These are phyloP conservation scores for Acacia concinna DNA, from an alignment of 331 rosid genomes.

Conservation along the genomic window DNA sequence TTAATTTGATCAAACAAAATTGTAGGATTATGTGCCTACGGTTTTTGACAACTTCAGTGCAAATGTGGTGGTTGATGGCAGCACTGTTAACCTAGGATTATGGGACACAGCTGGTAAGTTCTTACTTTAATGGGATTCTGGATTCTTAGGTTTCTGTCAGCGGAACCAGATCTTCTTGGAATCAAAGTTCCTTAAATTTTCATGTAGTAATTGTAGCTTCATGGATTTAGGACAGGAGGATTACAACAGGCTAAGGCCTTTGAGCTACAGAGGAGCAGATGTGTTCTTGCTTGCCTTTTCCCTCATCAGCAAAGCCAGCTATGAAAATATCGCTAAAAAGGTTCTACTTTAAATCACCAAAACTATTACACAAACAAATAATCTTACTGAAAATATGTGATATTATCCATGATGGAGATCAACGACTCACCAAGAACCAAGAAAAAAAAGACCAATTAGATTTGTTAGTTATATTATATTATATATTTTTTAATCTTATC, in stretches of 20 bases:
- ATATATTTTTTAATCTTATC: too few species aligned
- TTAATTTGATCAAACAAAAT: constrained; percentile 13
- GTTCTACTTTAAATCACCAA: constrained; percentile 33
- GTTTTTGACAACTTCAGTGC: constrained; percentile 95
- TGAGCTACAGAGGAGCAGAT: constrained; percentile 96
- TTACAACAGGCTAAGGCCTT: constrained; percentile 92
- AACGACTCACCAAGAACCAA: too few species aligned
- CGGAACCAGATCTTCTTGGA: constrained; percentile 3
- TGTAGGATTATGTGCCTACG: constrained; percentile 86
- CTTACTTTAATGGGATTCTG: background rate
- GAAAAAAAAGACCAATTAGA: too few species aligned
- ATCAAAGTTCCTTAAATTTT: background rate
- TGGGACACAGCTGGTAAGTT: constrained; percentile 86
- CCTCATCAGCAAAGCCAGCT: constrained; percentile 90
- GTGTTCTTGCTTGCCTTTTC: constrained; percentile 93
- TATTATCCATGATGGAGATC: background rate
- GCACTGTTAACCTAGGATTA: constrained; percentile 84
- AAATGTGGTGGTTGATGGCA: constrained; percentile 92
- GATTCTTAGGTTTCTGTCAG: background rate
- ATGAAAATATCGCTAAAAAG: constrained; percentile 86
- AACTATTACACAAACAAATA: background rate
- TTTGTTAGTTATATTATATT: too few species aligned
- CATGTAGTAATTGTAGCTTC: constrained; percentile 16
- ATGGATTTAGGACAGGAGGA: constrained; percentile 81
- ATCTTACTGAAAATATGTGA: background rate